Conservation (phyloP, 371 early-diverging fungal genomes). For the Mycotypha africana region DNA sequence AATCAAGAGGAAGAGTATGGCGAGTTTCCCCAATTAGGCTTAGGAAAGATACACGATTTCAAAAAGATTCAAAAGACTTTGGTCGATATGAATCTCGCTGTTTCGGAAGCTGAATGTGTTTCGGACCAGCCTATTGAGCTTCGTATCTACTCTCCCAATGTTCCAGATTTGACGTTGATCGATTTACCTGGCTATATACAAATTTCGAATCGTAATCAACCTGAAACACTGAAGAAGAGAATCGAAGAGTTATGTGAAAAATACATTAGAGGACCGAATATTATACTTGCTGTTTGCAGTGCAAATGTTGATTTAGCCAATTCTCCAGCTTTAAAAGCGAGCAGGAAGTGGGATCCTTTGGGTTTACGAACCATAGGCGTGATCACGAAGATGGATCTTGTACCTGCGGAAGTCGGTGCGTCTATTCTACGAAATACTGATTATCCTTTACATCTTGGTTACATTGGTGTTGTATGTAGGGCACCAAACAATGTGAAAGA, state of each 20-base stretch:
- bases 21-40: slow-evolving; percentile 90
- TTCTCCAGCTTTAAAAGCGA: slow-evolving; percentile 94
- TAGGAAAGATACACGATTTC: slow-evolving; percentile 87
- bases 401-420: slow-evolving; percentile 81
- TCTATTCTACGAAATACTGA: slow-evolving; percentile 85
- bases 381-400: slow-evolving; percentile 98
- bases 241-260: slow-evolving; percentile 92
- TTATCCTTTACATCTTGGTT: slow-evolving; percentile 94
- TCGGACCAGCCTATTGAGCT: slow-evolving; percentile 93
- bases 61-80: slow-evolving; percentile 84
- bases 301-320: slow-evolving; percentile 99
- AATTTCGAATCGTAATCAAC: slow-evolving; percentile 93
- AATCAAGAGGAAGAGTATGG: slow-evolving; percentile 83
- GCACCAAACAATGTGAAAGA: slow-evolving; percentile 31
- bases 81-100: slow-evolving; percentile 89
- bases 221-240: slow-evolving; percentile 85
- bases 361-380: slow-evolving; percentile 97
- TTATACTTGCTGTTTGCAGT: slow-evolving; percentile 96
- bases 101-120: slow-evolving; percentile 89
- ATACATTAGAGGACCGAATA: slow-evolving; percentile 91
- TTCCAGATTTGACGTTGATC: slow-evolving; percentile 95
- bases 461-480: slow-evolving; percentile 97
- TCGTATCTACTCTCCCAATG: slow-evolving; percentile 87
- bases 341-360: slow-evolving; percentile 90
- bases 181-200: slow-evolving; percentile 99